Evolutionary conservation across 2,329 filamentous ascomycete genomes (phyloP).

Genomic region (Penicillium sp.): DNA sequence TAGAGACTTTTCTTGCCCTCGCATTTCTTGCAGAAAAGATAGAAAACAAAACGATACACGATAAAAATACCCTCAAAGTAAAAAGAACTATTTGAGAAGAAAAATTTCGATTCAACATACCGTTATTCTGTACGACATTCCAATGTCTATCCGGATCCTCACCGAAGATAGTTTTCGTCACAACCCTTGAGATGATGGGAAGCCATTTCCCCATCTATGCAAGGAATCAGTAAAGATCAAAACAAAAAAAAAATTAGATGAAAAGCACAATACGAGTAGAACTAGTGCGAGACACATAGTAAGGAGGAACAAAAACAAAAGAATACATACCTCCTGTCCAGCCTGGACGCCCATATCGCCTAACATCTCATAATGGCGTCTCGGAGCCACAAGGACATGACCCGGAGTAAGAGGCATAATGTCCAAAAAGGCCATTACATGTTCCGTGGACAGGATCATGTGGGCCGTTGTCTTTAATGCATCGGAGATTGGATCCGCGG

Average conservation of each 20-base stretch:
- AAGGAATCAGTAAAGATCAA: not conserved
- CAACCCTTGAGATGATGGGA: conserved; percentile 61
- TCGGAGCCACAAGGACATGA: conserved; percentile 79
- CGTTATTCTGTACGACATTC: conserved; percentile 98
- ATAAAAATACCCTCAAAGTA: not conserved
- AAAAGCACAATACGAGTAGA: not conserved
- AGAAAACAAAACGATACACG: not conserved
- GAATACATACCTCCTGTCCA: conserved; percentile 62
- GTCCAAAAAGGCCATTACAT: conserved; percentile 85
- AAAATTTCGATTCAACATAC: conserved; percentile 32
- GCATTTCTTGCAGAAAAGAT: not conserved
- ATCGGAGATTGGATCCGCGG: conserved; percentile 6
- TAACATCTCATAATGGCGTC: conserved; percentile 75
- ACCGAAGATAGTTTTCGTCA: conserved; percentile 68
- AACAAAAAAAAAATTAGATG: not conserved
- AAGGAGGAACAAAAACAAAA: not conserved
- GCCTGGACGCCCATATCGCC: conserved; percentile 66
- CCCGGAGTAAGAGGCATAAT: conserved; percentile 84
- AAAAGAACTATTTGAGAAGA: not conserved
- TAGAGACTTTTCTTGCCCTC: not conserved
- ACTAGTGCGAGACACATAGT: not conserved
- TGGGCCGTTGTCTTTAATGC: conserved; percentile 31
- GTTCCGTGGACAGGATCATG: conserved; percentile 73
- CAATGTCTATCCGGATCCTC: conserved; percentile 63
- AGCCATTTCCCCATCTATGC: conserved; percentile 48